Conservation (phyloP, 164 flowering plant genomes). For the Platanus orientalis region DNA sequence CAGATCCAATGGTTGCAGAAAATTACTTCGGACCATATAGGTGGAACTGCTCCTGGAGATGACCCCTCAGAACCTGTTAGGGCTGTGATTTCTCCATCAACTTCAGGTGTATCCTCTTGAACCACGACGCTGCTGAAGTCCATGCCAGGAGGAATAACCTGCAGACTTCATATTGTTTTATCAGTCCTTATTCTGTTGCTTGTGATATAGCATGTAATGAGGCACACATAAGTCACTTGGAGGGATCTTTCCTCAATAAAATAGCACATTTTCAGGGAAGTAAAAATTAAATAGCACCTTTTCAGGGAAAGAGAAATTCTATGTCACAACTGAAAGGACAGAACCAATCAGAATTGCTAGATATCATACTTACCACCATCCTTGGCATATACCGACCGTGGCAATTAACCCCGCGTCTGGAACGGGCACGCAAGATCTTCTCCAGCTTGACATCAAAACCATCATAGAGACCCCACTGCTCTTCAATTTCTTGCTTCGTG, state of each 20-base stretch:
- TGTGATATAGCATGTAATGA: neutral
- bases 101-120: conserved; percentile 67
- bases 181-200: neutral
- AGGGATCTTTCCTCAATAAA: neutral
- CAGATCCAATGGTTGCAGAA: neutral
- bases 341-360: neutral
- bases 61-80: conserved; percentile 55
- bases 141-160: conserved; percentile 99
- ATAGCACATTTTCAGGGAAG: neutral
- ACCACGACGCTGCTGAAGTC: conserved; percentile 78
- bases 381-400: conserved; percentile 94
- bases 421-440: conserved; percentile 80
- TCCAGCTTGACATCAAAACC: conserved; percentile 96
- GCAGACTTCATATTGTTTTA: conserved; percentile 6
- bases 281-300: neutral
- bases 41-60: conserved; percentile 71
- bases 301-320: too few relatives aligned
- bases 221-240: too few relatives aligned
- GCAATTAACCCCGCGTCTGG: conserved; percentile 79
- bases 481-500: conserved; percentile 87
- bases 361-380: conserved; percentile 66
- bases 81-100: conserved; percentile 70
- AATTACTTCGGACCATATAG: conserved; percentile 84
- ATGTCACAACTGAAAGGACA: neutral
- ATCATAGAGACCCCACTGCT: conserved; percentile 95